Percentiles rank a stretch among this genome's conserved stretches.
Evolutionary conservation across 495 filamentous ascomycete species (phyloP).

Genomic region (Aspergillus wentii): DNA sequence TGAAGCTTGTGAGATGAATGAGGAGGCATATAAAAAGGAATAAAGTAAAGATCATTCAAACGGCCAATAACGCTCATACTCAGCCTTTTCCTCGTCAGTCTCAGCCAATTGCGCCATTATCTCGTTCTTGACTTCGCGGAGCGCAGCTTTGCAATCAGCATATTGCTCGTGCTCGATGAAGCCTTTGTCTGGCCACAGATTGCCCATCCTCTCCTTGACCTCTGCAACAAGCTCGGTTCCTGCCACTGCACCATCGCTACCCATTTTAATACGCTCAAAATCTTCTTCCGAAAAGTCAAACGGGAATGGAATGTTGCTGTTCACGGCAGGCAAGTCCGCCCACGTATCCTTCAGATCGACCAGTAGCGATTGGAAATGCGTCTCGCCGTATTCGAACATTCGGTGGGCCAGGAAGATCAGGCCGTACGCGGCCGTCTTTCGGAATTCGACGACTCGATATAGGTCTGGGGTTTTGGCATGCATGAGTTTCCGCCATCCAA

Average conservation of each 20-base stretch:
- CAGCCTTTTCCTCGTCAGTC: slow-evolving; percentile 25
- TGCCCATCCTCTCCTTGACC: slow-evolving; percentile 24
- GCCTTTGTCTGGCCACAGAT: slow-evolving; percentile 31
- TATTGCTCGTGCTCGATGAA: slow-evolving; percentile 31
- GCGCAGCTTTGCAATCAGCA: slow-evolving; percentile 24
- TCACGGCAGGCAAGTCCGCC: slow-evolving; percentile 21
- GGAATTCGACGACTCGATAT: slow-evolving; percentile 23
- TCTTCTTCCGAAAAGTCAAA: slow-evolving; percentile 25
- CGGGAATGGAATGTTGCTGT: slow-evolving; percentile 19
- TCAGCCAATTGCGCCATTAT: slow-evolving; percentile 27
- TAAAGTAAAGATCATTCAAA: slow-evolving; percentile 30
- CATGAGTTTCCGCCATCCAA: slow-evolving; percentile 32
- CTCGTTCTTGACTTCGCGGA: slow-evolving; percentile 20
- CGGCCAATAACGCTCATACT: slow-evolving; percentile 26
- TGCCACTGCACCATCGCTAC: slow-evolving; percentile 24
- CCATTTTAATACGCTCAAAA: slow-evolving; percentile 21
- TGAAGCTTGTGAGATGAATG: slow-evolving; percentile 18
- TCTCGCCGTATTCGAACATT: slow-evolving; percentile 33
- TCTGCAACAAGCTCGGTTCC: slow-evolving; percentile 28
- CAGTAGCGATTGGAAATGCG: slow-evolving; percentile 27
- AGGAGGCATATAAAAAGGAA: slow-evolving; percentile 14
- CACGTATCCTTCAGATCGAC: slow-evolving; percentile 28
- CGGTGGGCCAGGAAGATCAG: slow-evolving; percentile 29
- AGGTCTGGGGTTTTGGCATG: slow-evolving; percentile 23
- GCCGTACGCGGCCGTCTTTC: slow-evolving; percentile 23